These are phyloP conservation scores for Cadophora luteo-olivacea DNA, from an alignment of 2,329 filamentous ascomycete species.

Conservation along the genomic window DNA sequence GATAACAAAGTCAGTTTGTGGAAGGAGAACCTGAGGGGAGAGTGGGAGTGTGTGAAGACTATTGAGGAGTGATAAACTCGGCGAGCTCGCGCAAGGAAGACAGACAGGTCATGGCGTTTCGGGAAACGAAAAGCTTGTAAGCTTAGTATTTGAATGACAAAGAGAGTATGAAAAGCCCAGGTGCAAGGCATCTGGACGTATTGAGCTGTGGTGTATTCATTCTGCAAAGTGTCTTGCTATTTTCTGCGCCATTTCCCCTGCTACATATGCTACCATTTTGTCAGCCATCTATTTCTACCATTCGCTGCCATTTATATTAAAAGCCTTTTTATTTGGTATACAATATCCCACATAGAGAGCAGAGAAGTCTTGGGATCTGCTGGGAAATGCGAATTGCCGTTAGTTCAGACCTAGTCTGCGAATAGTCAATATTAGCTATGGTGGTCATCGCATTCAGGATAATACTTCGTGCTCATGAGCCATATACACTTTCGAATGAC, in stretches of 20 bases:
- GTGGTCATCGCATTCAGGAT: too few species aligned
- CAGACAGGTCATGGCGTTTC: conserved; percentile 30
- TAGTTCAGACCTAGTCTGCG: too few species aligned
- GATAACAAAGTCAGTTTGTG: conserved; percentile 98
- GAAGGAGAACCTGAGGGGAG: conserved; percentile 97
- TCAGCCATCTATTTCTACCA: not conserved
- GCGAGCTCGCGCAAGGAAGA: conserved; percentile 24
- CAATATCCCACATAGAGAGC: too few species aligned
- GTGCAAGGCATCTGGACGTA: conserved; percentile 30
- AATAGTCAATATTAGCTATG: too few species aligned
- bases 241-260: not conserved
- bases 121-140: conserved; percentile 36
- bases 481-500: too few species aligned
- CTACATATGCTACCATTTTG: not conserved
- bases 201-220: not conserved
- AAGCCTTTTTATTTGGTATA: too few species aligned
- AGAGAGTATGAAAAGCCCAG: conserved; percentile 16
- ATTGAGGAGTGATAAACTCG: conserved; percentile 76
- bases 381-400: too few species aligned
- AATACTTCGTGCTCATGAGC: too few species aligned
- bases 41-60: conserved; percentile 97
- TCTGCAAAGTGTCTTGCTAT: not conserved
- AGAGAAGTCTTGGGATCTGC: too few species aligned
- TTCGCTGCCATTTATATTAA: not conserved
- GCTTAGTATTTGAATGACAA: conserved; percentile 31